phyloP scores from a whole-genome alignment of 257 asterid genomes.

The Rubia yunnanensis region DNA sequence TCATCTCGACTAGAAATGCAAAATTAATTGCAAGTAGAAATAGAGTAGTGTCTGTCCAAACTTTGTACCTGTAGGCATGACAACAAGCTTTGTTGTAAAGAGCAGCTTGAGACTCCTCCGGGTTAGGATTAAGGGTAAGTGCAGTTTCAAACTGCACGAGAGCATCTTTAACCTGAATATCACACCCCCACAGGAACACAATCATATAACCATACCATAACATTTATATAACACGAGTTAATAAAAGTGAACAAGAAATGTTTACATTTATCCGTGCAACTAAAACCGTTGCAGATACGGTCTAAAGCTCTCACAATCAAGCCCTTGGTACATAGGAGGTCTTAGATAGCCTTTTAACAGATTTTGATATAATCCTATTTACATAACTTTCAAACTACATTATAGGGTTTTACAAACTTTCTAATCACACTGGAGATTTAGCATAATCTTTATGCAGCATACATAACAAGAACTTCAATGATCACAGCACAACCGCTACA shows the following conservation, averaged over 20 bases:
- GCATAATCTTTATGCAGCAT: background rate
- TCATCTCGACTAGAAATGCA: background rate
- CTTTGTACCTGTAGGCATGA: constrained; percentile 77
- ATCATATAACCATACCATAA: constrained; percentile 8
- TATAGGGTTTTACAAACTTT: too few species aligned
- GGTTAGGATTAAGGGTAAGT: constrained; percentile 74
- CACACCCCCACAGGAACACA: background rate
- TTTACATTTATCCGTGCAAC: background rate
- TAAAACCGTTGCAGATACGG: background rate
- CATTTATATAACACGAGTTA: constrained; percentile 3
- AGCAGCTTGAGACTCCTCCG: constrained; percentile 86
- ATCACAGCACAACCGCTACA: background rate
- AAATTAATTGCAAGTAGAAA: background rate
- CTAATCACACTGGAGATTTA: background rate
- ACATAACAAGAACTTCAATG: background rate
- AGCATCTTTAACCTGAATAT: constrained; percentile 87
- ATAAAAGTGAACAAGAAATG: background rate
- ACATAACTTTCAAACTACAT: background rate
- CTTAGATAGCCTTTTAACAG: background rate
- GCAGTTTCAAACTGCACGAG: constrained; percentile 75
- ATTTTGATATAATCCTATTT: background rate
- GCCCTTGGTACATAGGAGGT: background rate
- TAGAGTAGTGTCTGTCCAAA: background rate
- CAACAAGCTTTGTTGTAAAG: constrained; percentile 95
- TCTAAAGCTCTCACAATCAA: background rate